These are phyloP conservation scores for Phytomonas francai DNA, from an alignment of 208 protist species.

Conservation along the genomic window DNA sequence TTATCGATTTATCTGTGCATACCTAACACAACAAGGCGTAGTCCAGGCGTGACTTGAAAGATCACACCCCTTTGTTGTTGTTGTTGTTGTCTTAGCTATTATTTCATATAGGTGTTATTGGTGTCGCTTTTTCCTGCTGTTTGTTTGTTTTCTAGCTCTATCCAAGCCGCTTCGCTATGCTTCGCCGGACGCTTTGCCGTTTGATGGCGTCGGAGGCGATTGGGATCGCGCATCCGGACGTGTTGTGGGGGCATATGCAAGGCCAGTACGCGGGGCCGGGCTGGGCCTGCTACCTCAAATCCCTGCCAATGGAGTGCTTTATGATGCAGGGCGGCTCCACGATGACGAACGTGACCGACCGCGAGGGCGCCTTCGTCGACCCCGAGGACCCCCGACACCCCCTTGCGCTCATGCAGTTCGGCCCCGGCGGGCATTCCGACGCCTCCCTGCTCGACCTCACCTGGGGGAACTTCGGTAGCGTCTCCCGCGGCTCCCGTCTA, in stretches of 20 bases:
- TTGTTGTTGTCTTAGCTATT: background rate
- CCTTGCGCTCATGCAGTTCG: slow-evolving; percentile 56
- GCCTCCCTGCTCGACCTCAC: slow-evolving; percentile 60
- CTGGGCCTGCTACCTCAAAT: slow-evolving; percentile 65
- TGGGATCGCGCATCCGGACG: slow-evolving; percentile 72
- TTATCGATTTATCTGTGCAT: background rate
- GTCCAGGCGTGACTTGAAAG: too few relatives aligned
- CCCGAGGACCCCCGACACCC: slow-evolving; percentile 82
- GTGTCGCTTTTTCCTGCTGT: background rate
- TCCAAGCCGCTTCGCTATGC: slow-evolving; percentile 23
- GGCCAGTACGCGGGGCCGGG: slow-evolving; percentile 74
- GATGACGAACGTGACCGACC: slow-evolving; percentile 77
- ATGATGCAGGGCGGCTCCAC: slow-evolving; percentile 66
- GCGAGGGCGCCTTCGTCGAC: slow-evolving; percentile 62
- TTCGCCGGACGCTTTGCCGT: slow-evolving; percentile 39
- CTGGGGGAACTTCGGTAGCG: slow-evolving; percentile 52
- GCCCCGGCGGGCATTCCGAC: slow-evolving; percentile 48
- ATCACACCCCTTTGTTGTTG: too few relatives aligned
- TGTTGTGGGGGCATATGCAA: slow-evolving; percentile 77
- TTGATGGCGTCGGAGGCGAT: slow-evolving; percentile 55
- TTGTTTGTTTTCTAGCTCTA: background rate
- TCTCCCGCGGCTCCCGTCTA: slow-evolving; percentile 51
- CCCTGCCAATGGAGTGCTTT: slow-evolving; percentile 63
- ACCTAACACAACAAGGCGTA: background rate
- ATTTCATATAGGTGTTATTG: background rate